Evolutionary conservation across 2,329 filamentous ascomycete species (phyloP).

Genomic region (Monosporascus sp.): DNA sequence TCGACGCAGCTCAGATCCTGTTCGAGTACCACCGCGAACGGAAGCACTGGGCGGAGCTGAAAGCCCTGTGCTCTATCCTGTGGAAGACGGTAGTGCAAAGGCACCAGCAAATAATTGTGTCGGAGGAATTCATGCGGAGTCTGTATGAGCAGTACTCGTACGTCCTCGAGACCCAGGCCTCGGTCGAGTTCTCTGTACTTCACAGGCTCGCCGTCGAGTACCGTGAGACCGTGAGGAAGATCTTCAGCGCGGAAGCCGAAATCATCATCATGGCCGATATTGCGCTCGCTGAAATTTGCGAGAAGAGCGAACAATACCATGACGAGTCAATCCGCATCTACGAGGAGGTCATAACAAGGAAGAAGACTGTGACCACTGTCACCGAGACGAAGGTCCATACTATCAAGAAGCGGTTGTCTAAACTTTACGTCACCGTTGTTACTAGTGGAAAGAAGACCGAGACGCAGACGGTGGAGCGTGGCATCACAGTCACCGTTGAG

Average conservation of each 20-base stretch:
- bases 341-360: constrained; percentile 38
- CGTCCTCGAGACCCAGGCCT: constrained; percentile 39
- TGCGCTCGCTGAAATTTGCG: constrained; percentile 40
- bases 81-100: constrained; percentile 43
- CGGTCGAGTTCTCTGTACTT: constrained; percentile 36
- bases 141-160: constrained; percentile 43
- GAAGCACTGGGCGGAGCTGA: constrained; percentile 39
- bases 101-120: constrained; percentile 33
- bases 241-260: constrained; percentile 27
- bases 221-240: constrained; percentile 37
- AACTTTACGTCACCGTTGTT: constrained; percentile 39
- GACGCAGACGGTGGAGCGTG: constrained; percentile 32
- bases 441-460: constrained; percentile 32
- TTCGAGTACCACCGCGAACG: constrained; percentile 39
- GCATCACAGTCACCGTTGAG: constrained; percentile 35
- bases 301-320: constrained; percentile 35
- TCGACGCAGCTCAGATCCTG: constrained; percentile 41
- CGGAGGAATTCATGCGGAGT: constrained; percentile 38
- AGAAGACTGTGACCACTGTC: constrained; percentile 29
- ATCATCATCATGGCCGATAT: constrained; percentile 29
- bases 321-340: constrained; percentile 42
- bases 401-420: constrained; percentile 45
- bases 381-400: constrained; percentile 35
- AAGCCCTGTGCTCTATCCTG: constrained; percentile 38
- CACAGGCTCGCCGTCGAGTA: constrained; percentile 45